Conservation (phyloP, 2,329 filamentous ascomycete species). For the Alternaria atra region DNA sequence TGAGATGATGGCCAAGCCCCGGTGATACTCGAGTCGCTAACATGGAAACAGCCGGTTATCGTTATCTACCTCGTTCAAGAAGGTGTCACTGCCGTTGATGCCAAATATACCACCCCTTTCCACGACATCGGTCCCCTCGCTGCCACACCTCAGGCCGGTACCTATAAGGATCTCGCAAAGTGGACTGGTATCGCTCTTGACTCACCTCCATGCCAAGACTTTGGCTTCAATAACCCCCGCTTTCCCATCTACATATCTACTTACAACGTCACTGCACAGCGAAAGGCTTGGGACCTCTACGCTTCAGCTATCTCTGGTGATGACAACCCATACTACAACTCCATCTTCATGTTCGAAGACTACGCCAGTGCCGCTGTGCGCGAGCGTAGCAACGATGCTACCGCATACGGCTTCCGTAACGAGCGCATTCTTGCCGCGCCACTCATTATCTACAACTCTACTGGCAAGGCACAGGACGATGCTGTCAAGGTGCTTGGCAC, state of each 20-base stretch:
- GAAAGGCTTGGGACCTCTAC: slow-evolving; percentile 52
- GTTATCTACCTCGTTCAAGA: slow-evolving; percentile 38
- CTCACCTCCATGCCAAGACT: slow-evolving; percentile 39
- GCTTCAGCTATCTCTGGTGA: slow-evolving; percentile 43
- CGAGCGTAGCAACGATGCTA: background rate
- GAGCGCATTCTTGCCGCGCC: slow-evolving; percentile 41
- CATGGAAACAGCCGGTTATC: slow-evolving; percentile 1
- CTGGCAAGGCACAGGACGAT: slow-evolving; percentile 14
- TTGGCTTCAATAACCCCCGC: slow-evolving; percentile 35
- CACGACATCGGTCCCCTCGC: slow-evolving; percentile 26
- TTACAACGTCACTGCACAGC: slow-evolving; percentile 50
- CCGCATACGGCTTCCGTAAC: slow-evolving; percentile 50
- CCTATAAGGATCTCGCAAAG: slow-evolving; percentile 32
- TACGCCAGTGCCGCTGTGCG: slow-evolving; percentile 60
- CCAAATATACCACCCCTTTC: slow-evolving; percentile 34
- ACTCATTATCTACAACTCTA: slow-evolving; percentile 29
- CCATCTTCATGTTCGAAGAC: slow-evolving; percentile 66
- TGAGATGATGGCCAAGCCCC: background rate
- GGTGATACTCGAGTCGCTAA: background rate
- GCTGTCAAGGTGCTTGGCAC: slow-evolving; percentile 26
- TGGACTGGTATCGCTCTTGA: slow-evolving; percentile 36
- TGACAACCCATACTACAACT: slow-evolving; percentile 37
- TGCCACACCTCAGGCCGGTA: slow-evolving; percentile 23
- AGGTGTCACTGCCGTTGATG: slow-evolving; percentile 28
- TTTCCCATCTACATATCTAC: slow-evolving; percentile 34